Conservation (phyloP, 1,284 basidiomycete species). For the Sphaerobolus stellatus region DNA sequence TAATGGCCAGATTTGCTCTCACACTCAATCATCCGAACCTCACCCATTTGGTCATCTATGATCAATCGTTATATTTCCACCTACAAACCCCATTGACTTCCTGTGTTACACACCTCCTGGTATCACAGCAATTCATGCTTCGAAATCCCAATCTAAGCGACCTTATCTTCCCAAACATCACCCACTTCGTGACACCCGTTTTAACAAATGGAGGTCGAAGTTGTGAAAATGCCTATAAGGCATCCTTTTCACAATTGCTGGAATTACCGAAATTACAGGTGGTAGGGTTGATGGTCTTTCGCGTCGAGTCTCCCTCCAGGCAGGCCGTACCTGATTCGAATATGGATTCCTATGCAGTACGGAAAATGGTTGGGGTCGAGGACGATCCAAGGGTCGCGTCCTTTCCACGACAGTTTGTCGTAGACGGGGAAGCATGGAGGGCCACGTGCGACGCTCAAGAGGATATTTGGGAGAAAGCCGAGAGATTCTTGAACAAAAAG, state of each 20-base stretch:
- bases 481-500: neutral
- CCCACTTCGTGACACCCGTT: constrained; percentile 1
- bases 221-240: neutral
- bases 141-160: neutral
- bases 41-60: neutral
- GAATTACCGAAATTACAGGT: neutral
- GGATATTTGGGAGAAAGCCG: neutral
- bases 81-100: neutral
- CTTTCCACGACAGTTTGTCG: neutral
- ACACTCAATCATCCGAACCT: neutral
- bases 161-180: neutral
- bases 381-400: neutral
- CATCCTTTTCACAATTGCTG: neutral
- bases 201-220: neutral
- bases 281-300: neutral
- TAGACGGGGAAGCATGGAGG: neutral
- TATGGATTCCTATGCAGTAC: neutral
- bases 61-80: neutral
- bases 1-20: neutral
- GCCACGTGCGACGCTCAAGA: neutral
- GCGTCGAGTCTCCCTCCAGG: neutral
- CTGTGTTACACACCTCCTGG: neutral
- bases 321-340: neutral
- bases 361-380: neutral
- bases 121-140: neutral